Base-by-base conservation (phyloP, 495 filamentous ascomycete species). In the Tuber aestivum region DNA sequence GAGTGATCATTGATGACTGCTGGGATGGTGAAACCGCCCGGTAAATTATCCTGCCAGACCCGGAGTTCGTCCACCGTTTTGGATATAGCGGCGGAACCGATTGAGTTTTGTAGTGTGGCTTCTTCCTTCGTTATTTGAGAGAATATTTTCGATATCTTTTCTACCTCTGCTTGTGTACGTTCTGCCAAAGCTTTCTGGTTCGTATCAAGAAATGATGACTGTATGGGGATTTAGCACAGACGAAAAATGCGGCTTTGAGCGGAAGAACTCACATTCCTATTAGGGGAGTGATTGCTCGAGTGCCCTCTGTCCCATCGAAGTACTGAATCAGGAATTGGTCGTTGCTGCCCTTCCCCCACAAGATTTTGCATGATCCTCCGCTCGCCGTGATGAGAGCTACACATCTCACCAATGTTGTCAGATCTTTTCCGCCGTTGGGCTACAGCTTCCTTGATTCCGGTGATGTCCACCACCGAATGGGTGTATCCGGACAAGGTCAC, bases 401-500 rank as follows among this genome's bases (percentile, higher is more conserved):
- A n/a, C 23, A 38, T 72, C 35, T 79, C 72, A 32, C 72, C 20
- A 41, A 68, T 73, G 42, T 75, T 72, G 27, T 20, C 75, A 45
- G 37, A 35, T 42, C 70, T 78, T 65, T 69, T 71, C 41, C 61
- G 70, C 41, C 38, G 75, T 70, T 77, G 65, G 32, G 27, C 42
- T 44, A 72, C 27, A 45, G 45, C 9, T 20, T 45, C 74, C 72
- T 65, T 76, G 16, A 75, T 4, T 35, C 70, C 41, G 56, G 80
- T 77, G 40, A 76, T 77, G 73, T 82, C 80, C 32, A 77, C 72
- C 7, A 81, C 81, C 50, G 80, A 79, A 70, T 82, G 80, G 50
- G 81, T 73, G 81, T 82, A 82, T 74, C 80, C 80, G 35, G 78
- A 79, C 23, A 82, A 74, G 32, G 74, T 72, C 69, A 81, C 79